These are phyloP conservation scores for Erucastrum elatum DNA, from an alignment of 345 rosid species.

Conservation along the genomic window DNA sequence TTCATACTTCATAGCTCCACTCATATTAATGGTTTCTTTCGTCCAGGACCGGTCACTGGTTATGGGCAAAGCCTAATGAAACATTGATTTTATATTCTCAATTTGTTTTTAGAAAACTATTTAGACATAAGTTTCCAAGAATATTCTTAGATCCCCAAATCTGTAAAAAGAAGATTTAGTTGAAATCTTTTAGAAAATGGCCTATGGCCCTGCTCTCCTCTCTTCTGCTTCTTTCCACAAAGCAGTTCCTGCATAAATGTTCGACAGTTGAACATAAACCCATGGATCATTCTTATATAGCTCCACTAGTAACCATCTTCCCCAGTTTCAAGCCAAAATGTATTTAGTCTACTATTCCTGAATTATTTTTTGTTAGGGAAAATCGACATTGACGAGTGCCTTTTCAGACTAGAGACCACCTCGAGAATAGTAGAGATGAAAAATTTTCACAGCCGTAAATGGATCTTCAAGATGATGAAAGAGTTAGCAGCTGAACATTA, in stretches of 20 bases:
- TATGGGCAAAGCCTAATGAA: no score
- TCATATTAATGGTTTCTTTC: constrained; percentile 30
- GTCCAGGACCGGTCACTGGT: no score
- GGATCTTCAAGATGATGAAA: constrained; percentile 26
- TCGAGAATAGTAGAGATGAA: no score
- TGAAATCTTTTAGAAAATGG: no score
- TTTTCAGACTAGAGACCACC: no score
- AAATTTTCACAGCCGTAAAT: no score
- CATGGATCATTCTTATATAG: background rate
- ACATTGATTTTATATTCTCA: no score
- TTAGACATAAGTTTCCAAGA: no score
- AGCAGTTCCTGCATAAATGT: constrained; percentile 69
- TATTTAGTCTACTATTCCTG: background rate
- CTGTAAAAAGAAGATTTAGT: no score
- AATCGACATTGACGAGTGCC: constrained; percentile 72
- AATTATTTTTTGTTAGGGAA: constrained; percentile 56
- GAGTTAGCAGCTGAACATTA: constrained; percentile 32
- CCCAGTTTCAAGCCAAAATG: background rate
- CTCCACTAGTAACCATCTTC: background rate
- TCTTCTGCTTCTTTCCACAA: constrained; percentile 75
- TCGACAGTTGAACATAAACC: constrained; percentile 58
- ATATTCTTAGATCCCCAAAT: no score
- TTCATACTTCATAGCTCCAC: constrained; percentile 46
- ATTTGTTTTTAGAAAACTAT: no score
- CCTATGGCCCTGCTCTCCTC: constrained; percentile 32